A percentile compares a stretch with the other conserved stretches of the same genome.
phyloP scores from a whole-genome alignment of 1,284 basidiomycete genomes.

The Ustilago tritici region DNA sequence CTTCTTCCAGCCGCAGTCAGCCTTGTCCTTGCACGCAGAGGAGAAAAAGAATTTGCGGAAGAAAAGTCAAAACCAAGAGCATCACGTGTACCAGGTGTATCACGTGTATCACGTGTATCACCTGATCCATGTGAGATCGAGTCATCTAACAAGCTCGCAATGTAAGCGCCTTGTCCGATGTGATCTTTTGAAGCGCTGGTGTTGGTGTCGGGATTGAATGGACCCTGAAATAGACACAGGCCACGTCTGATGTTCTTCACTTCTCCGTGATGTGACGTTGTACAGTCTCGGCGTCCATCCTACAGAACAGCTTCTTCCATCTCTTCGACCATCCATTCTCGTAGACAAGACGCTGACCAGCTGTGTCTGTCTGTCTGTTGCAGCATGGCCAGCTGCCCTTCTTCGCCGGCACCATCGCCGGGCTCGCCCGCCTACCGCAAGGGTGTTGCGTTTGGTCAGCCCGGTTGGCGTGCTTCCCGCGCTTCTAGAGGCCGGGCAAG shows the following conservation, averaged over 20 bases:
- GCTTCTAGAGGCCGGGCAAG: slow-evolving; percentile 38
- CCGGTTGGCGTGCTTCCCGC: slow-evolving; percentile 50
- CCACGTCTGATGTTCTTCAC: background rate
- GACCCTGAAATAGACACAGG: slow-evolving; percentile 19
- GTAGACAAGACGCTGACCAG: no score
- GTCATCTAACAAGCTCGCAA: background rate
- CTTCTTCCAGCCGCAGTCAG: background rate
- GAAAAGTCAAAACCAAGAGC: background rate
- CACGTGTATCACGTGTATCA: background rate
- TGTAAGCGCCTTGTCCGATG: slow-evolving; percentile 7
- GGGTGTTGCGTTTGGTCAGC: slow-evolving; percentile 51
- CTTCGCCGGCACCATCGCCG: slow-evolving; percentile 30
- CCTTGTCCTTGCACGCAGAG: background rate
- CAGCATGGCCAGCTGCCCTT: slow-evolving; percentile 30
- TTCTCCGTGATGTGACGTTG: slow-evolving; percentile 20
- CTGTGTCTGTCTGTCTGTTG: background rate
- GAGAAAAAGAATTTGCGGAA: slow-evolving; percentile 6
- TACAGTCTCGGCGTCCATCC: background rate
- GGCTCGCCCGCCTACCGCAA: slow-evolving; percentile 50
- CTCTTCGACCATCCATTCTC: background rate
- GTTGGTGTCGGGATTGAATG: slow-evolving; percentile 1
- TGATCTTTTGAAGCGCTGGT: slow-evolving; percentile 18
- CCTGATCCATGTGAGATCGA: slow-evolving; percentile 21
- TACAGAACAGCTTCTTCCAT: background rate
- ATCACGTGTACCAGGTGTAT: slow-evolving; percentile 9